Conservation (phyloP, 352 stramenopile species). For the Phytophthora quininea region DNA sequence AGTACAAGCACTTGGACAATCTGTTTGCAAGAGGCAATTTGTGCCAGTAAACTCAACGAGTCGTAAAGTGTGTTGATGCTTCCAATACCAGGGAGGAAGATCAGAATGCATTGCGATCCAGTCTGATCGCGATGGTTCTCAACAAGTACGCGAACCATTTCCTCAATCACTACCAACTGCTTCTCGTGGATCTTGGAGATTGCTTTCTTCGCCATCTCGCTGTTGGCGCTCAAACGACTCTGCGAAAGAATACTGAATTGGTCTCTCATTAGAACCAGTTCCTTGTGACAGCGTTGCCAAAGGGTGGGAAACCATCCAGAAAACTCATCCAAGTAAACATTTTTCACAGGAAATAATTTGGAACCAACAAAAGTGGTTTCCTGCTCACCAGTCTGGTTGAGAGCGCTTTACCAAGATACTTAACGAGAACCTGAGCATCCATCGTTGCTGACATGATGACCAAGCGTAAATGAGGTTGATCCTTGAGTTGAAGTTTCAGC, state of each 20-base stretch:
- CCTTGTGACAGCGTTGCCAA: constrained; percentile 37
- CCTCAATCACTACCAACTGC: constrained; percentile 59
- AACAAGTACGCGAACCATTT: constrained; percentile 68
- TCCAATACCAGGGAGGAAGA: constrained; percentile 95
- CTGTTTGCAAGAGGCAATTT: constrained; percentile 15
- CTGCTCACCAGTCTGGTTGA: constrained; percentile 54
- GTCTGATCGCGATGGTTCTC: constrained; percentile 40
- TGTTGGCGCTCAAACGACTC: constrained; percentile 41
- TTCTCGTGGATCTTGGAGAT: constrained; percentile 72
- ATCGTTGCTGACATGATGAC: constrained; percentile 98
- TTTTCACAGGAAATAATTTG: constrained; percentile 77
- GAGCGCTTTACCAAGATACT: constrained; percentile 80
- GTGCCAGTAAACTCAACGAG: constrained; percentile 50
- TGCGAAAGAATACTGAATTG: constrained; percentile 46
- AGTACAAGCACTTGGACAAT: constrained; percentile 63
- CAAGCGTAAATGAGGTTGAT: constrained; percentile 79
- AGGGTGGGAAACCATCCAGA: constrained; percentile 47
- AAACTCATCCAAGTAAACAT: constrained; percentile 69
- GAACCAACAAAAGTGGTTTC: constrained; percentile 83
- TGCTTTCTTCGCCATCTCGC: constrained; percentile 50
- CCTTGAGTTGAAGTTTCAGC: constrained; percentile 75
- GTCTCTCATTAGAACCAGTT: constrained; percentile 49
- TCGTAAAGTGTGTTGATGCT: constrained; percentile 93
- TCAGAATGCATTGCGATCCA: constrained; percentile 87
- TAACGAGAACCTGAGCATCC: constrained; percentile 90